Conservation (phyloP, 1,139 yeast genomes). For the Meyerozyma smithsonii region DNA sequence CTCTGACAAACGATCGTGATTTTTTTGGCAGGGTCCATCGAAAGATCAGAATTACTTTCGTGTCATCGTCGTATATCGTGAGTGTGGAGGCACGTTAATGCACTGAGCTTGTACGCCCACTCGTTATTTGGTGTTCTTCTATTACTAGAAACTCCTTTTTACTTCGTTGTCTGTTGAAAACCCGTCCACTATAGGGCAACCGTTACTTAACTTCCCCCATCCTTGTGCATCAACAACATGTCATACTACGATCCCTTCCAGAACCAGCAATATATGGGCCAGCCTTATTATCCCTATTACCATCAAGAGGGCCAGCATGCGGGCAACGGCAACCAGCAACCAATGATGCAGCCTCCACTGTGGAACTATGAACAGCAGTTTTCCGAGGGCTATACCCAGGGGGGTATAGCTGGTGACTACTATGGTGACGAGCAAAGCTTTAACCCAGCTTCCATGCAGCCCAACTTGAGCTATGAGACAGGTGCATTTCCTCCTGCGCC, state of each 20-base stretch:
- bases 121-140: background rate
- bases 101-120: background rate
- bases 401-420: constrained; percentile 4
- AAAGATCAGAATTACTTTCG: background rate
- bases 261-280: constrained; percentile 36
- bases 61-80: background rate
- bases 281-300: constrained; percentile 29
- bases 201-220: background rate
- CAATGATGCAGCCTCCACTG: constrained; percentile 4
- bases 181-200: background rate
- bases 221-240: constrained; percentile 20
- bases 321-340: constrained; percentile 7
- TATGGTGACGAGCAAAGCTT: constrained; percentile 4
- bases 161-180: background rate
- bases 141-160: constrained; percentile 1
- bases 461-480: constrained; percentile 5
- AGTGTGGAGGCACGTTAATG: background rate
- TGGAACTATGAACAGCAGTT: constrained; percentile 7
- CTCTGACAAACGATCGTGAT: background rate
- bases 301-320: constrained; percentile 28
- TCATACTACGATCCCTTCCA: constrained; percentile 44
- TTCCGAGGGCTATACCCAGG: constrained; percentile 15
- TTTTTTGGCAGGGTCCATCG: background rate
- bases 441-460: constrained; percentile 4
- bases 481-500: background rate